Evolutionary conservation across 1,139 yeast genomes (phyloP).

Genomic region (Hyphopichia burtonii): DNA sequence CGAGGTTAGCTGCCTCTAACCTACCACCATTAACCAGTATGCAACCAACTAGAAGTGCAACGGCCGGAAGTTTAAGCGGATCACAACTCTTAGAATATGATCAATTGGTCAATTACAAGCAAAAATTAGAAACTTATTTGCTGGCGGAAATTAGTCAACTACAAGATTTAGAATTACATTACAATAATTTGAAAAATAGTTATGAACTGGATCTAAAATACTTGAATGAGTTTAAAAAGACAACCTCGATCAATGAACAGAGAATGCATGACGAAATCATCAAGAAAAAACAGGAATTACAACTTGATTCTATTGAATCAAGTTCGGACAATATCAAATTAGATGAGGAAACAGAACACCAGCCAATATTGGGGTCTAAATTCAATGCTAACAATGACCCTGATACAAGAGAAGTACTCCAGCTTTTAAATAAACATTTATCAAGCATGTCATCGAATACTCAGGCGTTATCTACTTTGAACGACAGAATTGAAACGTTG

Average conservation of each 20-base stretch:
- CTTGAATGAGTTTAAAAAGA: conserved; percentile 25
- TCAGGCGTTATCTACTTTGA: conserved; percentile 18
- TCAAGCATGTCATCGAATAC: conserved; percentile 17
- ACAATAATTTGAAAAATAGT: conserved; percentile 19
- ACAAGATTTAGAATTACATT: conserved; percentile 29
- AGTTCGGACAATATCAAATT: conserved; percentile 7
- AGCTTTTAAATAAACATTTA: conserved; percentile 17
- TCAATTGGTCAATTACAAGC: conserved; percentile 27
- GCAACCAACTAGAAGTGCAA: conserved; percentile 7
- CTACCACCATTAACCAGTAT: conserved; percentile 31
- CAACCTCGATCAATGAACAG: conserved; percentile 10
- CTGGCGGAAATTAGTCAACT: conserved; percentile 45
- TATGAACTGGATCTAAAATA: conserved; percentile 35
- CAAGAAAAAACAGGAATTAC: conserved; percentile 8
- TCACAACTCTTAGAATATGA: conserved; percentile 33
- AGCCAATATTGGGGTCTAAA: neutral
- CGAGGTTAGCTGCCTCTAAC: conserved; percentile 32
- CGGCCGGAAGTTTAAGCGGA: conserved; percentile 7
- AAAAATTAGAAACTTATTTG: conserved; percentile 36
- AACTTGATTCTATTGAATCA: conserved; percentile 7
- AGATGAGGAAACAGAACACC: neutral
- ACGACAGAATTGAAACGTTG: conserved; percentile 26
- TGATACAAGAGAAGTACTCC: conserved; percentile 20
- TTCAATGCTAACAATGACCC: conserved; percentile 29
- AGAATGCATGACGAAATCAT: conserved; percentile 11